Evolutionary conservation across 2,329 filamentous ascomycete genomes (phyloP), one percentile per base, ranked within the genome.

Genomic region (Trichoderma pleuroti): DNA sequence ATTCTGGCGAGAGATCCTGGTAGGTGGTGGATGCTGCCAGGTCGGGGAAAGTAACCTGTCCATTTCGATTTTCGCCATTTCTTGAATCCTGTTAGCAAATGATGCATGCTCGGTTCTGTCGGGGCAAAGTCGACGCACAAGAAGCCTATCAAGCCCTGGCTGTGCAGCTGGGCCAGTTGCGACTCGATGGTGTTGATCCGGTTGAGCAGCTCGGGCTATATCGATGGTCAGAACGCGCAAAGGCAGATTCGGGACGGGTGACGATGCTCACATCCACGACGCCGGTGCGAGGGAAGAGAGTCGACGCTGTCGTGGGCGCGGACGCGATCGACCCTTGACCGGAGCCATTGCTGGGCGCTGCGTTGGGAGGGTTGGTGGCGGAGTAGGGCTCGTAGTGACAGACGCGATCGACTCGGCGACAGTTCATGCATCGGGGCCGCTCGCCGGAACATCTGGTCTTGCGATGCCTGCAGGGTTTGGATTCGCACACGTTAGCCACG

Each of bases 381-480:
- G 66, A 68, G 36, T 68, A 68, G 56, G 66, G 66, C 39, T 68
- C 66, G 57, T 68, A 68, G 66, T 68, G 66, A 52, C 66, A 68
- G 28, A 68, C 66, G 66, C 66, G 66, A 68, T 68, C 66, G 56
- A 68, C 66, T 68, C 66, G 66, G n/a, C 66, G 66, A 18, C 66
- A 68, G 21, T 68, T 68, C 56, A 68, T 61, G 66, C 66, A 68
- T 36, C 66, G 42, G 14, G 66, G 66, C 1, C 66, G 66, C 39
- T 68, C 66, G 39, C 66, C 66, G 14, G 66, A 68, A 10, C 66
- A 68, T 21, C 66, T 68, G 14, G 66, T 68, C 32, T 68, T 68
- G 66, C 66, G 66, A 61, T 68, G 66, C 28, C 66, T 68, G 56
- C 4, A 68, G 56, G 26, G 1, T 28, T 24, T 24, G 10, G 10